phyloP scores from a whole-genome alignment of 2,329 filamentous ascomycete species.

The Fonsecaea erecta region DNA sequence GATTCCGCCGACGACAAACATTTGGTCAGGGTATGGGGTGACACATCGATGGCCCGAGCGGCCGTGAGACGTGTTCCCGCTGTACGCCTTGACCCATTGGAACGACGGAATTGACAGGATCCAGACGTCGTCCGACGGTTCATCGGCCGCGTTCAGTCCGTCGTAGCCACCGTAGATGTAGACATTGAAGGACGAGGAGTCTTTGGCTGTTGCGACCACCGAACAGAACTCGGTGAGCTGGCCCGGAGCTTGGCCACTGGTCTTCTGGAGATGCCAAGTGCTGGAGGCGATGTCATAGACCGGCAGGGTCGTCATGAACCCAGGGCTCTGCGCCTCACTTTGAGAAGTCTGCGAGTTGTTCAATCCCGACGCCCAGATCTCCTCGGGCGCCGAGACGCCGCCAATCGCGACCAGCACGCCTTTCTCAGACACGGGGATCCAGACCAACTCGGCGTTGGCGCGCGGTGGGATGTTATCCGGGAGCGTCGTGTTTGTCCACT shows the following conservation, averaged over 20 bases:
- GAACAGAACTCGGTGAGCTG: conserved; percentile 49
- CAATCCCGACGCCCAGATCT: conserved; percentile 32
- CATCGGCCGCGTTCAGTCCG: conserved; percentile 39
- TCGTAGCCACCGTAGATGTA: conserved; percentile 46
- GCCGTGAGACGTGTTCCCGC: conserved; percentile 41
- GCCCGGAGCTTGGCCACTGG: conserved; percentile 44
- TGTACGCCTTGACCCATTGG: conserved; percentile 41
- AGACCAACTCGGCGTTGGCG: conserved; percentile 69
- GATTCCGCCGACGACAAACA: conserved; percentile 47
- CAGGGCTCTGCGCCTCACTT: conserved; percentile 34
- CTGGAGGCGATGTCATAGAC: conserved; percentile 45
- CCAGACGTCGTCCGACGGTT: conserved; percentile 44
- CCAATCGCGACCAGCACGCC: conserved; percentile 49
- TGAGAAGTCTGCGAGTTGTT: conserved; percentile 29
- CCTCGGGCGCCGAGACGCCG: conserved; percentile 40
- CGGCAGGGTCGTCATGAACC: conserved; percentile 46
- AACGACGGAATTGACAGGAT: conserved; percentile 45
- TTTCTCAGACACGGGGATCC: conserved; percentile 53
- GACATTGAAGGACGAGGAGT: conserved; percentile 45
- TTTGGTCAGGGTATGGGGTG: conserved; percentile 55
- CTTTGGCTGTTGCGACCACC: conserved; percentile 45
- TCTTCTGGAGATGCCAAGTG: conserved; percentile 49
- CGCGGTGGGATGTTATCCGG: conserved; percentile 57
- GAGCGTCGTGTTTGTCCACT: conserved; percentile 64
- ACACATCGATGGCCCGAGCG: conserved; percentile 44